Conservation (phyloP, 2,329 filamentous ascomycete species). For the Cercospora sojina region DNA sequence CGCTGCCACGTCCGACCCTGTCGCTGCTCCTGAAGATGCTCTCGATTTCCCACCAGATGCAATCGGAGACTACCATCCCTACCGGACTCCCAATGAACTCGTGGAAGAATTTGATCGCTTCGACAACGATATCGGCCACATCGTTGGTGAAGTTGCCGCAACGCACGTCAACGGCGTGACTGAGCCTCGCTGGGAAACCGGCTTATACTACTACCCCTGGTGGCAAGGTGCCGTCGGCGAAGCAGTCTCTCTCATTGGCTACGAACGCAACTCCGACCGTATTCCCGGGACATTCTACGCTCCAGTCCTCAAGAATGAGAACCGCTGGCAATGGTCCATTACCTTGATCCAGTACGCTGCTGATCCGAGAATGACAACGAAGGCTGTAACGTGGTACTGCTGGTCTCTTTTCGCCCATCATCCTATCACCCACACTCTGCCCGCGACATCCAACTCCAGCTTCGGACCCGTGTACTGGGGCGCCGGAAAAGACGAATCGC, state of each 20-base stretch:
- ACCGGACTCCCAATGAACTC: conserved; percentile 34
- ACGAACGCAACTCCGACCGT: conserved; percentile 63
- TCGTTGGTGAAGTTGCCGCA: conserved; percentile 54
- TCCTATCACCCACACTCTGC: conserved; percentile 48
- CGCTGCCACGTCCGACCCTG: conserved; percentile 22
- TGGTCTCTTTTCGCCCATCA: conserved; percentile 45
- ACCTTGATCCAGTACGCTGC: conserved; percentile 45
- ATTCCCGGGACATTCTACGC: conserved; percentile 52
- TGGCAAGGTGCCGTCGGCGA: conserved; percentile 62
- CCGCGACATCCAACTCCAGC: conserved; percentile 34
- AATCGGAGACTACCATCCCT: conserved; percentile 37
- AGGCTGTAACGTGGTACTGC: conserved; percentile 37
- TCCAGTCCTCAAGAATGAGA: conserved; percentile 34
- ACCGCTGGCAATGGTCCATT: conserved; percentile 38
- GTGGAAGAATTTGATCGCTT: conserved; percentile 40
- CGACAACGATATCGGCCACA: conserved; percentile 48
- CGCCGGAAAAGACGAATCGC: conserved; percentile 43
- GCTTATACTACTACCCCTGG: conserved; percentile 43
- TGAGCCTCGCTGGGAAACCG: conserved; percentile 28
- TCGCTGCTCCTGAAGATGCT: conserved; percentile 8
- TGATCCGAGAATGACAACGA: conserved; percentile 38
- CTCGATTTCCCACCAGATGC: conserved; percentile 20
- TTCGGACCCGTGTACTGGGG: conserved; percentile 48
- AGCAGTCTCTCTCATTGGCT: conserved; percentile 63
- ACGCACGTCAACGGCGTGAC: conserved; percentile 48